These are phyloP conservation scores for Penicillium diatomitis DNA, from an alignment of 495 filamentous ascomycete species.

Conservation along the genomic window DNA sequence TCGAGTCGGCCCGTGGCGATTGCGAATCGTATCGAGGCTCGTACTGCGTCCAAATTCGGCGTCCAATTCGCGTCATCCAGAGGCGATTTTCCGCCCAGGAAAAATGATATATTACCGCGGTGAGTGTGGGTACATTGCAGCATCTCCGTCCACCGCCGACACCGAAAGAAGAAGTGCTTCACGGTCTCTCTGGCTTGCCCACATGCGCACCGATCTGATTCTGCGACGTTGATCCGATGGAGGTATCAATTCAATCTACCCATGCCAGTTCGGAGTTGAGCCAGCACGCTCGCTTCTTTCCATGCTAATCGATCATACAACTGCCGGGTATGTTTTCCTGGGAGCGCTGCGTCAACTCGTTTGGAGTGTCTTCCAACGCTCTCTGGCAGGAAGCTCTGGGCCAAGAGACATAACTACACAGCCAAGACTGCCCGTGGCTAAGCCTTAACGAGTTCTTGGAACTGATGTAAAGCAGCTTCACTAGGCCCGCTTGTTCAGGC, in stretches of 20 bases:
- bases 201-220: constrained; percentile 16
- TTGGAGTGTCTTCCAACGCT: constrained; percentile 14
- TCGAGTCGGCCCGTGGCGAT: constrained; percentile 1
- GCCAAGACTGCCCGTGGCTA: not conserved
- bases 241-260: constrained; percentile 26
- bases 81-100: constrained; percentile 20
- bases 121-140: constrained; percentile 21
- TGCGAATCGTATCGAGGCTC: not conserved
- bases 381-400: constrained; percentile 5
- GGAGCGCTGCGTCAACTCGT: constrained; percentile 19
- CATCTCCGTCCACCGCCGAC: constrained; percentile 22
- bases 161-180: constrained; percentile 28
- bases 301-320: constrained; percentile 22
- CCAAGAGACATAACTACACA: not conserved
- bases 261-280: constrained; percentile 27
- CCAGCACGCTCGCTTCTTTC: constrained; percentile 23
- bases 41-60: too few relatives aligned
- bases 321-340: constrained; percentile 19
- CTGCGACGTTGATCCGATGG: constrained; percentile 16
- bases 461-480: not conserved
- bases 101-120: constrained; percentile 27
- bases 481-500: not conserved
- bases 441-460: not conserved
- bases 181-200: constrained; percentile 21
- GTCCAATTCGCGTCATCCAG: not conserved